Conservation (phyloP, 768 basidiomycete species). For the Rickenella mellea region DNA sequence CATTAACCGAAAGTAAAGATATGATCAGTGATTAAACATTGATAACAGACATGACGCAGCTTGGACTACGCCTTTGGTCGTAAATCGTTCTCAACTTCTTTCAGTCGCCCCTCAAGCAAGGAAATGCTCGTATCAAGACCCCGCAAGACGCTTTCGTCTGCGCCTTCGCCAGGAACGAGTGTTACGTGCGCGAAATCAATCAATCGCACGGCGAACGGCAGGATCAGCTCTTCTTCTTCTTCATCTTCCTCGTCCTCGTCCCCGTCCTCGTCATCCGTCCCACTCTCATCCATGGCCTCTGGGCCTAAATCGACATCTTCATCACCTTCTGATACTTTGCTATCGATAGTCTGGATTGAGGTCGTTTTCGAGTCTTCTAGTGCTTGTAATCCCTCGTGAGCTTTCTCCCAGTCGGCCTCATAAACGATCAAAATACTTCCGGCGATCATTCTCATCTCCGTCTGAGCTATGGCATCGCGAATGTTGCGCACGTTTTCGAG, state of each 20-base stretch:
- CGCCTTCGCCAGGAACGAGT: slow-evolving; percentile 57
- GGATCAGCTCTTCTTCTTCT: slow-evolving; percentile 26
- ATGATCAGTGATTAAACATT: too few species aligned
- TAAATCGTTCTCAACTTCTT: slow-evolving; percentile 34
- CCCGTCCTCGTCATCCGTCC: slow-evolving; percentile 26
- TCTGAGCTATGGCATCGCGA: slow-evolving; percentile 31
- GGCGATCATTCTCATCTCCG: slow-evolving; percentile 77
- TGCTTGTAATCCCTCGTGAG: slow-evolving; percentile 24
- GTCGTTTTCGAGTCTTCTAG: too few species aligned
- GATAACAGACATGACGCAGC: too few species aligned
- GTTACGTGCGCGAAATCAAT: slow-evolving; percentile 95
- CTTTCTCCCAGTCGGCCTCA: slow-evolving; percentile 45
- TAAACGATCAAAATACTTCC: slow-evolving; percentile 77
- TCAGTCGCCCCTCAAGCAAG: slow-evolving; percentile 51
- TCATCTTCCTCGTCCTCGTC: slow-evolving; percentile 29
- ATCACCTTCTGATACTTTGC: slow-evolving; percentile 4
- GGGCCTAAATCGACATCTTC: slow-evolving; percentile 21
- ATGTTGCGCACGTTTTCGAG: slow-evolving; percentile 45
- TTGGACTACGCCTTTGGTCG: too few species aligned
- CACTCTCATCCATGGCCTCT: slow-evolving; percentile 17
- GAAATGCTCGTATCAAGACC: slow-evolving; percentile 61
- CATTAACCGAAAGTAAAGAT: too few species aligned
- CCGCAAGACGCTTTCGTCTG: slow-evolving; percentile 66
- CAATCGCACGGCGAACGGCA: slow-evolving; percentile 58
- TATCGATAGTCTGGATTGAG: slow-evolving; percentile 11